Evolutionary conservation across 2,329 filamentous ascomycete genomes (phyloP).

Genomic region (Bipolaris zeicola): DNA sequence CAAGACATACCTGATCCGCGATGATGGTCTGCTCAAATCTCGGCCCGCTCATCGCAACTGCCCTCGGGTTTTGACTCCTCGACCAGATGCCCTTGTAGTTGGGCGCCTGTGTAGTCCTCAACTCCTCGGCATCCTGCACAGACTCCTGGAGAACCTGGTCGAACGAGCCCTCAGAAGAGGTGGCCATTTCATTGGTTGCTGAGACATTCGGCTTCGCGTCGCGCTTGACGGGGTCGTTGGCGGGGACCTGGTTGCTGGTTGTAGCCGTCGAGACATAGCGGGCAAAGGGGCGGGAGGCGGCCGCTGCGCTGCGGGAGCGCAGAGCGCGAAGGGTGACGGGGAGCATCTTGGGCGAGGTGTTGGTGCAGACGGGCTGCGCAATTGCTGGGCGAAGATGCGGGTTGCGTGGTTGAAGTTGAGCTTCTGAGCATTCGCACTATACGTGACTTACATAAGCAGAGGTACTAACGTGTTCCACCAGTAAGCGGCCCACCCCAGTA

Average conservation of each 20-base stretch:
- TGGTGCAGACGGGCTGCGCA: slow-evolving; percentile 26
- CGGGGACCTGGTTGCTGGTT: slow-evolving; percentile 67
- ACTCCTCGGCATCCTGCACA: slow-evolving; percentile 59
- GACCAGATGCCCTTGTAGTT: slow-evolving; percentile 86
- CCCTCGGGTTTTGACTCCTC: slow-evolving; percentile 79
- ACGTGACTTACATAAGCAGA: slow-evolving; percentile 15
- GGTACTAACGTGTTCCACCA: neutral
- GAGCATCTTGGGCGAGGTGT: slow-evolving; percentile 30
- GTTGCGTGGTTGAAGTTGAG: slow-evolving; percentile 20
- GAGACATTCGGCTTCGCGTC: slow-evolving; percentile 60
- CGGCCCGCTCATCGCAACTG: slow-evolving; percentile 87
- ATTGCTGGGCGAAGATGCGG: slow-evolving; percentile 13
- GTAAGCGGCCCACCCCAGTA: no score
- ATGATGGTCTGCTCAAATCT: slow-evolving; percentile 98
- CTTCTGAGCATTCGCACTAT: slow-evolving; percentile 20
- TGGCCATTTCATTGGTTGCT: slow-evolving; percentile 65
- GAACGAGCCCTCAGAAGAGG: slow-evolving; percentile 54
- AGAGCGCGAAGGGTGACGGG: slow-evolving; percentile 36
- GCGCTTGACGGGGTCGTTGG: slow-evolving; percentile 64
- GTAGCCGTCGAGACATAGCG: slow-evolving; percentile 31
- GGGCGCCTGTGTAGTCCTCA: slow-evolving; percentile 75
- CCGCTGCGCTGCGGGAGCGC: slow-evolving; percentile 31
- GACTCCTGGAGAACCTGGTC: slow-evolving; percentile 63
- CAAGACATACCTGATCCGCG: slow-evolving; percentile 75
- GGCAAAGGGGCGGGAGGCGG: slow-evolving; percentile 31